phyloP scores from a whole-genome alignment of 768 basidiomycete species.

The Termitomyces sp. region DNA sequence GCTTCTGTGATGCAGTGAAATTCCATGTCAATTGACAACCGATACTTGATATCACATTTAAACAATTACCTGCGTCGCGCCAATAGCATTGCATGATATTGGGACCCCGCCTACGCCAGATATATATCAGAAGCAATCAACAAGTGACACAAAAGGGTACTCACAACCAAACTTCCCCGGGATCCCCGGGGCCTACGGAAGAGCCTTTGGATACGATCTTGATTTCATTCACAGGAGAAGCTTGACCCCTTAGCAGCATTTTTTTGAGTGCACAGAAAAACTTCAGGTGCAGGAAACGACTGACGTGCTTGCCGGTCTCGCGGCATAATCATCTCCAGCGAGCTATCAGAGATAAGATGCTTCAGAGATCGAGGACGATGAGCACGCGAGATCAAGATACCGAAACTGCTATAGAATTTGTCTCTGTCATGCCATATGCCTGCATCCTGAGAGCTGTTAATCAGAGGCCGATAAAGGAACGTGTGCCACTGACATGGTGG shows the following conservation, averaged over 20 bases:
- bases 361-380: background rate
- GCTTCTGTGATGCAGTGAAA: slow-evolving; percentile 28
- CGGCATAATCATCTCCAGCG: slow-evolving; percentile 56
- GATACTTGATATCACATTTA: background rate
- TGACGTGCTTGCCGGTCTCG: slow-evolving; percentile 46
- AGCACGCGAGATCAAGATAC: slow-evolving; percentile 17
- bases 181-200: slow-evolving; percentile 27
- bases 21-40: background rate
- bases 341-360: slow-evolving; percentile 16
- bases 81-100: slow-evolving; percentile 62
- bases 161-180: slow-evolving; percentile 51
- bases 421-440: slow-evolving; percentile 58
- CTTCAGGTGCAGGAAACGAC: slow-evolving; percentile 8
- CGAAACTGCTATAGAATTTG: slow-evolving; percentile 51
- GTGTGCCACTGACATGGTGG: slow-evolving; percentile 30
- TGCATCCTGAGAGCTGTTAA: slow-evolving; percentile 33
- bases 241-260: slow-evolving; percentile 37
- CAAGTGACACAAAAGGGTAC: slow-evolving; percentile 12
- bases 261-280: background rate
- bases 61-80: slow-evolving; percentile 43
- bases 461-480: background rate
- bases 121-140: background rate
- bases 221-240: slow-evolving; percentile 54
- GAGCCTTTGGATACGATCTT: slow-evolving; percentile 38
- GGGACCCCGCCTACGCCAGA: slow-evolving; percentile 39